These are phyloP conservation scores for Nepenthes mirabilis DNA, from an alignment of 148 eudicot genomes.

Conservation along the genomic window DNA sequence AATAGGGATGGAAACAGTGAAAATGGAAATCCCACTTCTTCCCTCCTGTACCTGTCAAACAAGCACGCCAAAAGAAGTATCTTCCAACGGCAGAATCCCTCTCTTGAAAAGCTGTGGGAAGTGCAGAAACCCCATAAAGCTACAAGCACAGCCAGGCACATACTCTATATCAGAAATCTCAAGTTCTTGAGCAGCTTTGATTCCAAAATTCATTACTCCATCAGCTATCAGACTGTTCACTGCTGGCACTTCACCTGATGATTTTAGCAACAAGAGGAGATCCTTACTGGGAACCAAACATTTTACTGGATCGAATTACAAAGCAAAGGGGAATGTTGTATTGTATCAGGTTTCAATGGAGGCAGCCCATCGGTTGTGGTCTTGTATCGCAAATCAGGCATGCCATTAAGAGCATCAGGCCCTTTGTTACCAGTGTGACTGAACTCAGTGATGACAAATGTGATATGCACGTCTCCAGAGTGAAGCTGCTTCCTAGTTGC, in stretches of 20 bases:
- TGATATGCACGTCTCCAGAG: slow-evolving; percentile 17
- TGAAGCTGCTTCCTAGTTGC: slow-evolving; percentile 25
- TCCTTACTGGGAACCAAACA: slow-evolving; percentile 8
- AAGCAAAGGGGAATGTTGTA: slow-evolving; percentile 9
- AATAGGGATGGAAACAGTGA: too few species aligned
- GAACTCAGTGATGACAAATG: slow-evolving; percentile 25
- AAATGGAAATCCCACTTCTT: too few species aligned
- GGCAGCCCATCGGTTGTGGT: slow-evolving; percentile 20
- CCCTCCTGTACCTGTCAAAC: too few species aligned
- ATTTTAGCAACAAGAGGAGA: slow-evolving; percentile 2
- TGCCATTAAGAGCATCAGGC: not conserved
- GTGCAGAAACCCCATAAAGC: slow-evolving; percentile 14
- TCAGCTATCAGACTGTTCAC: slow-evolving; percentile 12
- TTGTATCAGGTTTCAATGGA: slow-evolving; percentile 11
- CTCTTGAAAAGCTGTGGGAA: slow-evolving; percentile 12
- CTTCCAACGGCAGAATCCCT: slow-evolving; percentile 17
- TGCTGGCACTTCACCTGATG: slow-evolving; percentile 2
- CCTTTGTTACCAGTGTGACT: slow-evolving; percentile 16
- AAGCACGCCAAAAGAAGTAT: not conserved
- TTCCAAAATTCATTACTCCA: slow-evolving; percentile 10
- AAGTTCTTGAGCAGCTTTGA: slow-evolving; percentile 13
- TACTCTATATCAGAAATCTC: slow-evolving; percentile 8
- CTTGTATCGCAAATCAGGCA: slow-evolving; percentile 12
- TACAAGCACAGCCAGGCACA: slow-evolving; percentile 22
- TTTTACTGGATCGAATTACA: slow-evolving; percentile 3